Evolutionary conservation across 306 rosid genomes (phyloP).

Genomic region (Luffa acutangula): DNA sequence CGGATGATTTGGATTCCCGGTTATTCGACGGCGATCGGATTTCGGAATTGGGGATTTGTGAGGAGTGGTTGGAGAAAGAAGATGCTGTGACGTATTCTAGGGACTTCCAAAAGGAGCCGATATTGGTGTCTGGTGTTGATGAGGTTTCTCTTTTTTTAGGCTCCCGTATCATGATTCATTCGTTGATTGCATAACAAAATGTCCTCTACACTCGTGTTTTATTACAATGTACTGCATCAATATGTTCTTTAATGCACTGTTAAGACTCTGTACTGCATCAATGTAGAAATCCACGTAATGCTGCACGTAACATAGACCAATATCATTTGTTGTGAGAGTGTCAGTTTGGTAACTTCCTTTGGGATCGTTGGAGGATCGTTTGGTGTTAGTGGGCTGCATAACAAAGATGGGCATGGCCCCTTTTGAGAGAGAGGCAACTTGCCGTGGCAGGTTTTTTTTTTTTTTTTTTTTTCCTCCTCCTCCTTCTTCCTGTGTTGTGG

Average conservation of each 20-base stretch:
- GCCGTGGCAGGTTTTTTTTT: too few relatives aligned
- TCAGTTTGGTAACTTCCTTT: too few relatives aligned
- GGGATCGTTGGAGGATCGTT: too few relatives aligned
- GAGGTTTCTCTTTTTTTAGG: conserved; percentile 35
- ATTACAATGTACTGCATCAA: not conserved
- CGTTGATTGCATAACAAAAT: not conserved
- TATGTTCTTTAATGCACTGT: not conserved
- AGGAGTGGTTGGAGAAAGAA: conserved; percentile 75
- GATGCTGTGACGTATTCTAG: conserved; percentile 68
- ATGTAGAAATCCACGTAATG: not conserved
- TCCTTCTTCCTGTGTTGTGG: too few relatives aligned
- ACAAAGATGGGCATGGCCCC: too few relatives aligned
- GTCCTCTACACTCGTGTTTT: not conserved
- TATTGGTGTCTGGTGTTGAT: conserved; percentile 55
- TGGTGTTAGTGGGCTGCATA: too few relatives aligned
- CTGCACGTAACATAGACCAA: not conserved
- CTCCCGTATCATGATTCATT: not conserved
- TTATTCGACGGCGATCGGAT: conserved; percentile 14
- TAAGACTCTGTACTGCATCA: not conserved
- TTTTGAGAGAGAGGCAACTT: too few relatives aligned
- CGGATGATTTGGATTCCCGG: conserved; percentile 24
- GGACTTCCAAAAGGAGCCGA: conserved; percentile 55
- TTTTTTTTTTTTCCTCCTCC: too few relatives aligned
- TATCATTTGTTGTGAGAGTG: not conserved
- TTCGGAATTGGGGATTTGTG: conserved; percentile 44